Evolutionary conservation across 179 eudicot species (phyloP), one percentile per base, ranked within the genome.

Genomic region (Patellifolia procumbens): DNA sequence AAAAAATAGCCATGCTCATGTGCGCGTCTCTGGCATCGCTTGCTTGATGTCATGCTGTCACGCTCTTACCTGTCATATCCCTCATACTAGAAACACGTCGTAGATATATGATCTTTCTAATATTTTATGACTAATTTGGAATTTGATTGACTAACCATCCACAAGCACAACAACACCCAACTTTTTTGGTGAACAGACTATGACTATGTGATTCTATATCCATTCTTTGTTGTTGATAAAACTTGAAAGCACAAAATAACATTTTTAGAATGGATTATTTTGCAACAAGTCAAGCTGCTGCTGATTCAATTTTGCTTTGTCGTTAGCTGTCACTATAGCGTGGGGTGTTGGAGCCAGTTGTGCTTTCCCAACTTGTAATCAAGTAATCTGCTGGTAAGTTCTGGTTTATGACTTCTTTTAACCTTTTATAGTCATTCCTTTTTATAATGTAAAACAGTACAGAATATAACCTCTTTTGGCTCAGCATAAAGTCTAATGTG

Each of bases 301-400:
- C 68, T 75, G 70, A 68, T 68, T 74, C 55, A 60, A 78, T 53
- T 53, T 15, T 51, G 12, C 31, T 77, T 73, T 74, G 78, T 74
- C 76, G 31, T 78, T 73, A 39, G 69, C 75, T 59, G 53, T 73
- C 48, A 56, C 78, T 58, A 61, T 70, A 73, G 69, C 29, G 64
- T 71, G 74, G 72, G 64, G 45, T 63, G 62, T 22, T 75, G 71
- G 22, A 49, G 78, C 79, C 75, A 69, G 53, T 49, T 80, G 82
- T 75, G 74, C 74, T 80, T 75, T 67, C 71, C 53, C 24, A 71
- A 69, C 78, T 48, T 51, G 53, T 37, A 37, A 56, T 67, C 64
- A 74, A 75, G 65, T 61, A 31, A 49, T 49, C 48, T 31, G 0
- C 10, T 24, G 32, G 55, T 45, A 67, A 52, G 48, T 43, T 73